These are phyloP conservation scores for Apium graveolens DNA, from an alignment of 129 eudicot species.

Conservation along the genomic window DNA sequence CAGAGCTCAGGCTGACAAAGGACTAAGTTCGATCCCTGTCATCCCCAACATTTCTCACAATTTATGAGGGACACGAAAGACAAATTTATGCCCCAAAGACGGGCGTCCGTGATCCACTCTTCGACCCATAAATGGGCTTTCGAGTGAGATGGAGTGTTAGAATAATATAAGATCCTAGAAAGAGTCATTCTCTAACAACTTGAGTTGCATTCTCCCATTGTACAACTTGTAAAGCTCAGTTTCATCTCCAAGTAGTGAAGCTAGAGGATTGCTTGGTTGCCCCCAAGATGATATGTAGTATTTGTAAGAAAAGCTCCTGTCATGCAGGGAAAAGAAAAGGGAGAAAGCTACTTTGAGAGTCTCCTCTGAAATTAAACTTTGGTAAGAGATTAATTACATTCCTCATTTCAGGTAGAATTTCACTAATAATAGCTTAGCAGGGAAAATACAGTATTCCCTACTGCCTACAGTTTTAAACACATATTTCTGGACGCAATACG, in stretches of 20 bases:
- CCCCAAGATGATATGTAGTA: neutral
- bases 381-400: neutral
- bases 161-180: too few species aligned
- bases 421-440: neutral
- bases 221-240: constrained; percentile 93
- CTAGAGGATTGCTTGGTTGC: constrained; percentile 56
- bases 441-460: neutral
- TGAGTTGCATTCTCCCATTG: constrained; percentile 95
- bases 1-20: too few species aligned
- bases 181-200: too few species aligned
- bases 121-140: too few species aligned
- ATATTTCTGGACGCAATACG: neutral
- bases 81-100: too few species aligned
- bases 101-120: too few species aligned
- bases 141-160: too few species aligned
- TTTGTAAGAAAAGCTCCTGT: neutral
- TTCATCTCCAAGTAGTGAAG: constrained; percentile 62
- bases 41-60: too few species aligned
- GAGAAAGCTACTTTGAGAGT: neutral
- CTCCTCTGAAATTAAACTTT: neutral
- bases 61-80: too few species aligned
- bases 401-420: neutral
- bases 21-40: too few species aligned
- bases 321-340: neutral
- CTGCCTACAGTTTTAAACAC: neutral